phyloP scores from a whole-genome alignment of 2,329 filamentous ascomycete species.

The Tricladium varicosporioides region DNA sequence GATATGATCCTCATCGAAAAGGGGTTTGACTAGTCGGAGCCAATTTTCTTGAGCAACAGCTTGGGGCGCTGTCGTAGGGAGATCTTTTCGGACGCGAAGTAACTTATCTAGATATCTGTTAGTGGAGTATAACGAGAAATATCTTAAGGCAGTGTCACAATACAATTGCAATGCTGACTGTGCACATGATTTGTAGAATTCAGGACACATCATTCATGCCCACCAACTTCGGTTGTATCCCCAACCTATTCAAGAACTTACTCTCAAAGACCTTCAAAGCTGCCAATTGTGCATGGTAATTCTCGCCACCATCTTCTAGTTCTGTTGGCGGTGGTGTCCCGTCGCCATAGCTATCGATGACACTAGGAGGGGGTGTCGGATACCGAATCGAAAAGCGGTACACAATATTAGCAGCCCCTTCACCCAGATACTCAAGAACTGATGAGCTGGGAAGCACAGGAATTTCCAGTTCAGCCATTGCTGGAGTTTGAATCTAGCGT shows the following conservation, averaged over 20 bases:
- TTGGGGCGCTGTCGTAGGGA: conserved; percentile 46
- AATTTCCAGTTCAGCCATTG: not conserved
- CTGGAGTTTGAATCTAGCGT: not conserved
- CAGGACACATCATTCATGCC: too few relatives aligned
- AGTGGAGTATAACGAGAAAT: not conserved
- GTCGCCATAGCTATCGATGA: conserved; percentile 38
- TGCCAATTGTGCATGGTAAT: not conserved
- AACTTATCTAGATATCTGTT: conserved; percentile 43
- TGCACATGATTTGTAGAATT: too few relatives aligned
- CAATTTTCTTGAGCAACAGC: conserved; percentile 44
- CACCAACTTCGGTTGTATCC: too few relatives aligned
- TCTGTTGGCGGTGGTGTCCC: conserved; percentile 26
- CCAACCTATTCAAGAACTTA: conserved; percentile 2
- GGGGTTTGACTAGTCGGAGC: conserved; percentile 48
- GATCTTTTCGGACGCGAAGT: conserved; percentile 60
- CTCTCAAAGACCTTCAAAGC: conserved; percentile 7
- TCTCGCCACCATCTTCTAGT: conserved; percentile 14
- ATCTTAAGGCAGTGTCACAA: too few relatives aligned
- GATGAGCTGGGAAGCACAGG: conserved; percentile 3
- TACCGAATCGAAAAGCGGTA: conserved; percentile 53
- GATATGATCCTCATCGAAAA: conserved; percentile 54
- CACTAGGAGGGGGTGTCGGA: conserved; percentile 20
- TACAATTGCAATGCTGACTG: too few relatives aligned
- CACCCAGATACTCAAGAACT: conserved; percentile 47
- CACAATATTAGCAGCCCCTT: conserved; percentile 77